A percentile compares a stretch with the other conserved stretches of the same genome.
Evolutionary conservation across 805 yeast genomes (phyloP).

Genomic region (Schwanniomyces vanrijiae): DNA sequence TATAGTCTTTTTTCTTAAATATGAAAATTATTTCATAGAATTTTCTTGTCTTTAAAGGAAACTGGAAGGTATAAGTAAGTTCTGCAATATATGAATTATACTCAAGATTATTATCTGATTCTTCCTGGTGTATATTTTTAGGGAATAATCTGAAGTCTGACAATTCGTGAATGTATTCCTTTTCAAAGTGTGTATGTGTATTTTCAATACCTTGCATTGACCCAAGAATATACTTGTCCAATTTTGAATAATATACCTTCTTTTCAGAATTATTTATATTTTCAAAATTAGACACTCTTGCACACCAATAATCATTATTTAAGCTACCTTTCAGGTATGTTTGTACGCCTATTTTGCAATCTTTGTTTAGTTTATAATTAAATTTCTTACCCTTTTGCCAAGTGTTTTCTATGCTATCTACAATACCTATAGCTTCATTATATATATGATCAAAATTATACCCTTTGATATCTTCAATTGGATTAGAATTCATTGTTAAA

Average conservation of each 20-base stretch:
- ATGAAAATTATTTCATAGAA: constrained; percentile 39
- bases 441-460: background rate
- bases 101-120: background rate
- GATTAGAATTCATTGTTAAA: constrained; percentile 1
- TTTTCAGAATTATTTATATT: constrained; percentile 4
- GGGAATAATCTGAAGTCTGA: constrained; percentile 22
- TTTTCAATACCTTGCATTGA: constrained; percentile 9
- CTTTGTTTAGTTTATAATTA: background rate
- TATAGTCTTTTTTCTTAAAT: constrained; percentile 12
- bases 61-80: constrained; percentile 34
- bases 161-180: constrained; percentile 34
- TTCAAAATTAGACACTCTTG: constrained; percentile 11
- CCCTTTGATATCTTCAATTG: constrained; percentile 1
- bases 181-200: constrained; percentile 38
- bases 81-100: constrained; percentile 26
- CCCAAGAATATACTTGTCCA: constrained; percentile 15
- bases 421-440: constrained; percentile 3
- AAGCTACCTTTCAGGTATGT: constrained; percentile 5
- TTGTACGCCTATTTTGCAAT: constrained; percentile 1
- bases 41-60: constrained; percentile 34
- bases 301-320: constrained; percentile 13
- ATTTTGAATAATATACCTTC: constrained; percentile 4
- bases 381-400: constrained; percentile 6
- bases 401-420: constrained; percentile 3
- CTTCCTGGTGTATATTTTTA: background rate